phyloP scores from a whole-genome alignment of 2,329 filamentous ascomycete species.

The Plenodomus biglobosus region DNA sequence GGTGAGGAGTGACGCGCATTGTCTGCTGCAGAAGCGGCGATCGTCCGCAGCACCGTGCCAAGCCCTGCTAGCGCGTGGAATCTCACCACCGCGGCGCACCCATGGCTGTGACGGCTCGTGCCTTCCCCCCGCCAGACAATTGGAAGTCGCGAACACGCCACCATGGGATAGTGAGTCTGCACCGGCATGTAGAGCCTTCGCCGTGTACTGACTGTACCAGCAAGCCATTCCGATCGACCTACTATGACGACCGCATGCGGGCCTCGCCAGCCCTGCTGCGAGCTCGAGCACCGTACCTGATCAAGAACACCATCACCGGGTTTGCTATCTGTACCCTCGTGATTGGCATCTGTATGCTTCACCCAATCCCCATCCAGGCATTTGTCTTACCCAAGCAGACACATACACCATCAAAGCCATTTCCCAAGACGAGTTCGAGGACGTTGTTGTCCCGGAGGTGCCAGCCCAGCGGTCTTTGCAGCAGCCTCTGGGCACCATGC shows the following conservation, averaged over 20 bases:
- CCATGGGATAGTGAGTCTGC: slow-evolving; percentile 41
- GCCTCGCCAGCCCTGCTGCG: slow-evolving; percentile 88
- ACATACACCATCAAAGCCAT: slow-evolving; percentile 77
- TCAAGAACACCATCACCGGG: slow-evolving; percentile 86
- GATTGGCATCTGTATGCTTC: slow-evolving; percentile 74
- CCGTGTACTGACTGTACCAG: slow-evolving; percentile 23
- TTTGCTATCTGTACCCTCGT: slow-evolving; percentile 72
- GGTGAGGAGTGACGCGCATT: slow-evolving; percentile 10
- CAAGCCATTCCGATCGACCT: slow-evolving; percentile 66
- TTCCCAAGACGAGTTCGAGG: slow-evolving; percentile 94
- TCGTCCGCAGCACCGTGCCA: slow-evolving; percentile 12
- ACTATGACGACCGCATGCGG: slow-evolving; percentile 86
- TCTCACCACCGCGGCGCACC: slow-evolving; percentile 28
- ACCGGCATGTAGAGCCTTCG: no score
- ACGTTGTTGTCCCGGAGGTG: slow-evolving; percentile 83
- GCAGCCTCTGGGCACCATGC: slow-evolving; percentile 27
- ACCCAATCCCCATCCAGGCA: background rate
- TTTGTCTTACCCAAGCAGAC: slow-evolving; percentile 50
- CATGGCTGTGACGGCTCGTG: slow-evolving; percentile 4
- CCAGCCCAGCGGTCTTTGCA: slow-evolving; percentile 54
- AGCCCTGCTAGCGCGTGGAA: slow-evolving; percentile 16
- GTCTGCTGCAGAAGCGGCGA: slow-evolving; percentile 8
- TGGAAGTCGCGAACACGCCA: slow-evolving; percentile 22
- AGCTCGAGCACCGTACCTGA: slow-evolving; percentile 84
- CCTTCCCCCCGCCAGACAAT: slow-evolving; percentile 21